phyloP scores from a whole-genome alignment of 2,329 filamentous ascomycete species.

The Biscogniauxia sp. region DNA sequence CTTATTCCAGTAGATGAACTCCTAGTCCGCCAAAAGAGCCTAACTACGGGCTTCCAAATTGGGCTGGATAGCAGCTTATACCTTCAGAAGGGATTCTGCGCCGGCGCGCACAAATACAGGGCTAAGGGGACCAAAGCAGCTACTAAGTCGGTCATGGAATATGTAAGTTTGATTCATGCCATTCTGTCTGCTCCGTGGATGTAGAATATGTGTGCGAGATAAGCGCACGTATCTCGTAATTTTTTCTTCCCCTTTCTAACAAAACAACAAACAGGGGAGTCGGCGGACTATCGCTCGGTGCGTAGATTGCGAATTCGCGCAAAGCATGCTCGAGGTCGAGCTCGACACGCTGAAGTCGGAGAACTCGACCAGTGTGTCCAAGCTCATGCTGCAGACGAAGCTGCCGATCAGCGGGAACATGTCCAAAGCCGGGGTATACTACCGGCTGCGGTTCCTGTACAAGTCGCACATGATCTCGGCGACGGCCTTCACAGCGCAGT shows the following conservation, averaged over 20 bases:
- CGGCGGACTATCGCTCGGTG: slow-evolving; percentile 18
- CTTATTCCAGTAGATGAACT: slow-evolving; percentile 23
- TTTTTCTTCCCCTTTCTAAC: background rate
- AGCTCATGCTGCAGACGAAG: background rate
- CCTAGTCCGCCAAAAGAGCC: slow-evolving; percentile 4
- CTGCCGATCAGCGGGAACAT: slow-evolving; percentile 35
- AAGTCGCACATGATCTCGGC: slow-evolving; percentile 40
- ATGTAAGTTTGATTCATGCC: slow-evolving; percentile 15
- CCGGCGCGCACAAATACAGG: slow-evolving; percentile 37
- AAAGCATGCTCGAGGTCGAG: slow-evolving; percentile 18
- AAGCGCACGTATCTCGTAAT: background rate
- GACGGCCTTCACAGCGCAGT: slow-evolving; percentile 32
- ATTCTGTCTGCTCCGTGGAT: background rate
- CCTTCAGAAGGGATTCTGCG: slow-evolving; percentile 37
- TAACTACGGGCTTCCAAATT: slow-evolving; percentile 28
- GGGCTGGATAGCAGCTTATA: slow-evolving; percentile 37
- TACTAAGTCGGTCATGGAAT: slow-evolving; percentile 30
- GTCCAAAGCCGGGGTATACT: slow-evolving; percentile 33
- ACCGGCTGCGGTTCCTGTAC: slow-evolving; percentile 41
- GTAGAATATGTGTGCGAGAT: background rate
- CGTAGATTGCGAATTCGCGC: slow-evolving; percentile 21
- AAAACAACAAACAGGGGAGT: slow-evolving; percentile 14
- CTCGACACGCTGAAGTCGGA: slow-evolving; percentile 18
- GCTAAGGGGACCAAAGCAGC: slow-evolving; percentile 36
- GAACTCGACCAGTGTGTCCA: slow-evolving; percentile 9